Conservation (phyloP, 768 basidiomycete genomes). For the Leccinum sublutescens region DNA sequence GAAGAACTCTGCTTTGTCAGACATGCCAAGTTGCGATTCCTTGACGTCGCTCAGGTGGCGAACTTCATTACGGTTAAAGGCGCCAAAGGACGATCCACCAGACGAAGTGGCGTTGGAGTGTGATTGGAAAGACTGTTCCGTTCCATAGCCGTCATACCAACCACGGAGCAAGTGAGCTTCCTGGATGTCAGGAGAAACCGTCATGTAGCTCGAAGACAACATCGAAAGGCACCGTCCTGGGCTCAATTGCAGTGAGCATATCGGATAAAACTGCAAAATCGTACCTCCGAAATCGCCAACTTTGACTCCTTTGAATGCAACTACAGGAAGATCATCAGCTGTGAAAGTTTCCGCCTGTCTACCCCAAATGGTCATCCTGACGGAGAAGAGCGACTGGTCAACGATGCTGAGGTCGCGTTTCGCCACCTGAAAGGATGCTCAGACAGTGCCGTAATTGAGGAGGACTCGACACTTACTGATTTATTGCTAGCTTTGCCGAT, state of each 20-base stretch:
- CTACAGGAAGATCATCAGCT: constrained; percentile 60
- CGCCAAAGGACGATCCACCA: constrained; percentile 38
- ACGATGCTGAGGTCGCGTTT: constrained; percentile 92
- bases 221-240: constrained; percentile 82
- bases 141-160: constrained; percentile 84
- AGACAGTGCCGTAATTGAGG: constrained; percentile 3
- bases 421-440: constrained; percentile 49
- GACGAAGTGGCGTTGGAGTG: constrained; percentile 48
- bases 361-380: constrained; percentile 93
- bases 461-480: constrained; percentile 40
- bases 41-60: constrained; percentile 77
- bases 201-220: constrained; percentile 76
- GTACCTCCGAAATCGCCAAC: constrained; percentile 88
- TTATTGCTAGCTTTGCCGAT: constrained; percentile 67
- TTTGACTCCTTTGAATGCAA: constrained; percentile 93
- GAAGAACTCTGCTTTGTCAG: constrained; percentile 80
- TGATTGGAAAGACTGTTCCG: constrained; percentile 63
- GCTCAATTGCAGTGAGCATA: constrained; percentile 9
- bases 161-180: constrained; percentile 84
- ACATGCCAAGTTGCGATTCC: constrained; percentile 67
- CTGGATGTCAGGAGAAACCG: constrained; percentile 88
- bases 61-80: constrained; percentile 71
- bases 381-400: constrained; percentile 74
- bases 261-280: constrained; percentile 6
- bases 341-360: constrained; percentile 84